These are phyloP conservation scores for Globisporangium solare DNA, from an alignment of 352 stramenopile genomes.

Conservation along the genomic window DNA sequence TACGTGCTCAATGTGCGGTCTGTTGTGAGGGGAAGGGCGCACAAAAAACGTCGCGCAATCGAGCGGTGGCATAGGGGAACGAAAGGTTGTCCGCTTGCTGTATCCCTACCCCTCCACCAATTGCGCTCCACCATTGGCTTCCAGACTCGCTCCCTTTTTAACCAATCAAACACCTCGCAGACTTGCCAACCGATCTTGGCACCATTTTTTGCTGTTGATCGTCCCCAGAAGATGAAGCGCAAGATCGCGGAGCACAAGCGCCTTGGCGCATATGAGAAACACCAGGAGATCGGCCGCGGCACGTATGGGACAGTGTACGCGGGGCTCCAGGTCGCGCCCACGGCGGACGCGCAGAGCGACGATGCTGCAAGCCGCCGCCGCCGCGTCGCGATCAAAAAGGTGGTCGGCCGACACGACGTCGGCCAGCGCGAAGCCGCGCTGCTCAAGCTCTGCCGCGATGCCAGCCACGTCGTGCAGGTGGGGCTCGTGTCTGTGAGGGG, in stretches of 20 bases:
- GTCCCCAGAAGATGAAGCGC: constrained; percentile 17
- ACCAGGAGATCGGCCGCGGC: constrained; percentile 70
- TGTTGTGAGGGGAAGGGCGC: no score
- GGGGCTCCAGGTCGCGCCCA: constrained; percentile 25
- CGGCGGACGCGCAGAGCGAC: background rate
- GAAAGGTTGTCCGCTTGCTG: no score
- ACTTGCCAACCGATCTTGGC: no score
- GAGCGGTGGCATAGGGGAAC: no score
- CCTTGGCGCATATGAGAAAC: constrained; percentile 66
- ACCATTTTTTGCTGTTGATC: no score
- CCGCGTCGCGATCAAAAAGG: constrained; percentile 76
- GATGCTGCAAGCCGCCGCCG: background rate
- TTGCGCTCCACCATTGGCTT: no score
- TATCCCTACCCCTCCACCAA: no score
- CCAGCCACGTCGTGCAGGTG: constrained; percentile 56
- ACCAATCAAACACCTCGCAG: no score
- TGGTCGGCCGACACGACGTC: constrained; percentile 32
- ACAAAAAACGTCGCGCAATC: no score
- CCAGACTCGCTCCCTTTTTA: background rate
- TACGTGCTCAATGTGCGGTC: no score
- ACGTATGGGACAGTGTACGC: constrained; percentile 79
- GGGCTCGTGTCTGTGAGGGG: no score
- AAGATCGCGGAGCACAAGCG: constrained; percentile 28
- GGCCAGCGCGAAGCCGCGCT: constrained; percentile 48
- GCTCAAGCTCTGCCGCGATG: constrained; percentile 39